Base-by-base conservation (phyloP, 1,139 yeast genomes). In the Hemisphaericaspora xylofermentans region DNA sequence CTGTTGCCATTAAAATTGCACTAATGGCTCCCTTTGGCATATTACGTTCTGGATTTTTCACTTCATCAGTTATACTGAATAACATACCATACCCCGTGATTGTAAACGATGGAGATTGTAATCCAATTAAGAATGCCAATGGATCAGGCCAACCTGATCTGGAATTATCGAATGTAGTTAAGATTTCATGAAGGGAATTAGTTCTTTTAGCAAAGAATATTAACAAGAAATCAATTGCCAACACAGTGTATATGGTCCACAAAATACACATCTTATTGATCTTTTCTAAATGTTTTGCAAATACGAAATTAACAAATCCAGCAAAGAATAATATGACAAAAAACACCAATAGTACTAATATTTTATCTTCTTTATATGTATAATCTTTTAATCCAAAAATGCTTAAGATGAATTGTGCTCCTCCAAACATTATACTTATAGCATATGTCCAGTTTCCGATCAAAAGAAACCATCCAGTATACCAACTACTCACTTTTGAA, bases 21-120 rank as follows among this genome's bases (percentile, higher is more conserved):
- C 76, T 69, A 1, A 84, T 64, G 54, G 87, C 80, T 4, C 95
- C 95, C 46, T 77, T 76, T n/a, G 95, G 91, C 58, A 88, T 82
- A 42, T 81, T 82, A 47, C 71, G 74, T 54, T 86, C 91, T 0
- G 95, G 93, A 29, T 71, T 71, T 50, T 80, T 80, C 12, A 87
- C 93, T 61, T 87, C 95, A 57, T 87, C 95, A 27, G 89, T 80
- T 71, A 87, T 76, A 6, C 93, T 83, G 14, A 88, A 87, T 21
- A 88, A 68, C 77, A 87, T 82, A 21, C 93, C 93, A 58, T 84
- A 87, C 0, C 95, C 95, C 45, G 87, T 86, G 54, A 86, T 68
- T 19, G 93, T 85, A 60, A 85, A 85, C 33, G 86, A 82, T 0
- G 91, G 80, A 50, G 87, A 84, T 57, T 85, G 91, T 42, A 87